phyloP scores from a whole-genome alignment of 116 monocot genomes.

The Cymodocea nodosa region DNA sequence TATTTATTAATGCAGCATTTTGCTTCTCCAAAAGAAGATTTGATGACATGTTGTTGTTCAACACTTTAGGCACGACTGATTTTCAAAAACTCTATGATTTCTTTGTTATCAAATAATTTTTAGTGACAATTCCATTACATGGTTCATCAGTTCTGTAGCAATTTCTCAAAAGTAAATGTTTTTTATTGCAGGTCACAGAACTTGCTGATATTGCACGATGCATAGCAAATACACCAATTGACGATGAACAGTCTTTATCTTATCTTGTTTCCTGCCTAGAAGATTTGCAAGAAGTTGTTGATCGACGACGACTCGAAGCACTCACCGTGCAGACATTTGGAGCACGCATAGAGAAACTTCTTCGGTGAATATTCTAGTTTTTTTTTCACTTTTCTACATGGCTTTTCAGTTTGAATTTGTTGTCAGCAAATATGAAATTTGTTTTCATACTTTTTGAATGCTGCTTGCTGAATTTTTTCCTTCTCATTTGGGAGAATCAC shows the following conservation, averaged over 20 bases:
- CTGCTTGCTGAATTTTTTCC: background rate
- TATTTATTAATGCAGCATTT: too few relatives aligned
- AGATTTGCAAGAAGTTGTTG: constrained; percentile 92
- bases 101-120: too few relatives aligned
- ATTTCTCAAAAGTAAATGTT: background rate
- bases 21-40: too few relatives aligned
- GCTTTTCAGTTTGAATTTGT: background rate
- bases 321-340: constrained; percentile 99
- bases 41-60: too few relatives aligned
- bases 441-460: constrained; percentile 1
- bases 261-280: constrained; percentile 83
- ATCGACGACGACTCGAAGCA: constrained; percentile 75
- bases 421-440: background rate
- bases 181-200: constrained; percentile 55
- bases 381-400: background rate
- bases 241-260: constrained; percentile 65
- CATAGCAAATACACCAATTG: constrained; percentile 53
- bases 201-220: constrained; percentile 99
- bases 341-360: constrained; percentile 89
- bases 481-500: constrained; percentile 13
- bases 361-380: constrained; percentile 35
- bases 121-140: background rate
- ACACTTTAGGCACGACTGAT: too few relatives aligned
- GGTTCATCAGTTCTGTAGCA: background rate
- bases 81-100: too few relatives aligned